Evolutionary conservation across 768 basidiomycete species (phyloP).

Genomic region (Favolaschia claudopus): DNA sequence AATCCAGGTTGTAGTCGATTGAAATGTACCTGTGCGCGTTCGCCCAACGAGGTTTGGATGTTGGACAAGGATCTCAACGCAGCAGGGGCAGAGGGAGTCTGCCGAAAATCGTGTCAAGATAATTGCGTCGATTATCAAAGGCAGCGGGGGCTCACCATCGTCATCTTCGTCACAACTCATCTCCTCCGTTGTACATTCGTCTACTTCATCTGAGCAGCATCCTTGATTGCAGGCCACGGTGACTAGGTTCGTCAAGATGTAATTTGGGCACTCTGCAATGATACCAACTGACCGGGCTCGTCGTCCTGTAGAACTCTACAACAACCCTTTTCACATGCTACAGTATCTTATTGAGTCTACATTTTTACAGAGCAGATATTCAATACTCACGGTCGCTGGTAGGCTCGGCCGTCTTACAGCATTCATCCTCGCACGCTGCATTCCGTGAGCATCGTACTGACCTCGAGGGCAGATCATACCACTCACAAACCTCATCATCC

Average conservation of each 20-base stretch:
- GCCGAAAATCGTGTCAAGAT: background rate
- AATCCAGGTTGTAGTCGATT: background rate
- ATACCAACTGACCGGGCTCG: background rate
- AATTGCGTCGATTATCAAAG: background rate
- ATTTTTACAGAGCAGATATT: too few relatives aligned
- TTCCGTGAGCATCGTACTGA: background rate
- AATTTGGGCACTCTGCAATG: background rate
- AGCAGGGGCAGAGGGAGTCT: slow-evolving; percentile 21
- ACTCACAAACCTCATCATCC: background rate
- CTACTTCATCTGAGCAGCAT: slow-evolving; percentile 9
- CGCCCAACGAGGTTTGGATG: slow-evolving; percentile 10
- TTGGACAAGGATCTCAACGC: slow-evolving; percentile 14
- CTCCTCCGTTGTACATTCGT: background rate
- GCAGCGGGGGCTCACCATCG: slow-evolving; percentile 7
- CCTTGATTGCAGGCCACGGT: background rate
- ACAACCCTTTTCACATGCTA: too few relatives aligned
- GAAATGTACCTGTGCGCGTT: slow-evolving; percentile 8
- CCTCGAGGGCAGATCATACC: background rate
- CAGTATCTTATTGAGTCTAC: too few relatives aligned
- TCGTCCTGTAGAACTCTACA: too few relatives aligned
- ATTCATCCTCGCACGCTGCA: background rate
- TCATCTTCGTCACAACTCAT: slow-evolving; percentile 3
- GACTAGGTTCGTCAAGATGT: background rate
- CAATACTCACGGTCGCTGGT: too few relatives aligned
- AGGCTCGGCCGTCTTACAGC: background rate